Evolutionary conservation across 2,329 filamentous ascomycete genomes (phyloP).

Genomic region (Trichocomaceae sp.): DNA sequence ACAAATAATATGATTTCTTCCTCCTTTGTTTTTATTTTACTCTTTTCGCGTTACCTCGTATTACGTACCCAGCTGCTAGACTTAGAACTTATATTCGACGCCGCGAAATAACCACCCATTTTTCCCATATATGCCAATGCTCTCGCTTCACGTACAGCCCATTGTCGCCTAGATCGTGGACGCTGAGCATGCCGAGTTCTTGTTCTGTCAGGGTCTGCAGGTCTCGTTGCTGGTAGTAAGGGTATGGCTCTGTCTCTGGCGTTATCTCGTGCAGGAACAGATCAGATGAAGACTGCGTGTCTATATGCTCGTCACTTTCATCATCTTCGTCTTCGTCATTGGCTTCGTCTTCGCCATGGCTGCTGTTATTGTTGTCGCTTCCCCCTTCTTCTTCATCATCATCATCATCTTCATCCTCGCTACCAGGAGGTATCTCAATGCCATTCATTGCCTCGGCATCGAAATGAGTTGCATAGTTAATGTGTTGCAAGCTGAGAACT

Average conservation of each 20-base stretch:
- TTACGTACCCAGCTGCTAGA: too few relatives aligned
- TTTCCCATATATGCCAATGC: slow-evolving; percentile 33
- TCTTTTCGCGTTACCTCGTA: neutral
- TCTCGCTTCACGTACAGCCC: slow-evolving; percentile 27
- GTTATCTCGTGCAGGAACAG: slow-evolving; percentile 8
- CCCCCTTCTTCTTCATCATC: neutral
- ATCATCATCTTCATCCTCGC: slow-evolving; percentile 7
- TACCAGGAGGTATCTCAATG: slow-evolving; percentile 16
- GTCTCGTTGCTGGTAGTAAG: slow-evolving; percentile 9
- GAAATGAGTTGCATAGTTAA: slow-evolving; percentile 53
- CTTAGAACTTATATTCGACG: slow-evolving; percentile 5
- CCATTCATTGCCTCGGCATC: slow-evolving; percentile 34
- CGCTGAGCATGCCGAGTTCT: slow-evolving; percentile 22
- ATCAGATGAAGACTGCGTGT: slow-evolving; percentile 15
- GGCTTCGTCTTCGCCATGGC: slow-evolving; percentile 8
- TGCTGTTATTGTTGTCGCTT: slow-evolving; percentile 6
- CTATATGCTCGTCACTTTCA: neutral
- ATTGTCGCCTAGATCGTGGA: slow-evolving; percentile 32
- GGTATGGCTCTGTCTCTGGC: slow-evolving; percentile 9
- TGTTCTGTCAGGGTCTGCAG: slow-evolving; percentile 17
- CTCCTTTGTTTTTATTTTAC: neutral
- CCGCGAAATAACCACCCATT: slow-evolving; percentile 29
- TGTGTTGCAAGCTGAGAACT: slow-evolving; percentile 56
- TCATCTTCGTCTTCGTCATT: neutral
- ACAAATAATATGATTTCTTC: too few relatives aligned